Conservation (phyloP, 1,284 basidiomycete genomes). For the Stygiomarasmius scandens region DNA sequence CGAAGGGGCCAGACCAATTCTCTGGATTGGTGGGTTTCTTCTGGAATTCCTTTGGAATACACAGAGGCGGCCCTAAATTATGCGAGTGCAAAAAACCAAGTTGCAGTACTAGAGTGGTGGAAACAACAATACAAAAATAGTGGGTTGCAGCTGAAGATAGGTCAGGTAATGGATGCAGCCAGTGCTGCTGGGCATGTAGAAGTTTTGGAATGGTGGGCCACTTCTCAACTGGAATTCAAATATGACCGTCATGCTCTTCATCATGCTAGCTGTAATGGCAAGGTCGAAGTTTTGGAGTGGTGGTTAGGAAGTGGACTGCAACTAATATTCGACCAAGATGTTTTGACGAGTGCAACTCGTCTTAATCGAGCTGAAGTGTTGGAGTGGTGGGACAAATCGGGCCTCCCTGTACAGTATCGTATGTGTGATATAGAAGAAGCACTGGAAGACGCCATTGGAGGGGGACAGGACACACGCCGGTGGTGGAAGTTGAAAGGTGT, state of each 20-base stretch:
- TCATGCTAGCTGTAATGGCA: constrained; percentile 77
- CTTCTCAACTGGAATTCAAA: constrained; percentile 71
- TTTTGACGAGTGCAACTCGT: constrained; percentile 73
- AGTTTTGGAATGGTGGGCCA: constrained; percentile 82
- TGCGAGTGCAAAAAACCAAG: constrained; percentile 73
- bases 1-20: constrained; percentile 65
- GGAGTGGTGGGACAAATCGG: constrained; percentile 83
- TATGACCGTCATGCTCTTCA: constrained; percentile 77
- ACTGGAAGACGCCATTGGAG: constrained; percentile 79
- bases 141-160: constrained; percentile 70
- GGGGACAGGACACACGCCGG: constrained; percentile 65
- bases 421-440: constrained; percentile 88
- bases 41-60: constrained; percentile 62
- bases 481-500: constrained; percentile 82
- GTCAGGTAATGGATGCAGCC: constrained; percentile 80
- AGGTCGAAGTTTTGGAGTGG: constrained; percentile 80
- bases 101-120: constrained; percentile 82
- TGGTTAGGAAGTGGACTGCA: constrained; percentile 78
- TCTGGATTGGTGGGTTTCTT: constrained; percentile 72
- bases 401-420: constrained; percentile 76
- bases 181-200: constrained; percentile 70
- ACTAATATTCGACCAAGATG: constrained; percentile 78
- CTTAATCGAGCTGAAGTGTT: constrained; percentile 80
- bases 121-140: constrained; percentile 47
- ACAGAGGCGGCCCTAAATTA: constrained; percentile 76